Evolutionary conservation across 2,329 filamentous ascomycete genomes (phyloP), one percentile per base, ranked within the genome.

Genomic region (Aureobasidium zeae): DNA sequence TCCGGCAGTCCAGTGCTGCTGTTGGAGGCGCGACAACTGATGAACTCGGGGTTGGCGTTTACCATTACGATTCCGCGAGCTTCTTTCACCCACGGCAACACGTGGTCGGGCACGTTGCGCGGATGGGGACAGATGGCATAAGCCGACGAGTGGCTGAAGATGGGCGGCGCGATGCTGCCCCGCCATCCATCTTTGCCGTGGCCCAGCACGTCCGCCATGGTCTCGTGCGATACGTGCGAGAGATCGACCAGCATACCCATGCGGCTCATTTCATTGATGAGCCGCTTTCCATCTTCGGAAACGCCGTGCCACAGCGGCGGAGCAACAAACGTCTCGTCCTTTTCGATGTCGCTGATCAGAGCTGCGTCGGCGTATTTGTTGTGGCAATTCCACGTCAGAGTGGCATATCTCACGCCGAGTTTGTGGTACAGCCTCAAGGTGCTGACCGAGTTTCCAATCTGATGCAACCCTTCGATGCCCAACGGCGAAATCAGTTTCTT

Each of bases 201-300:
- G 4, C 76, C 77, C 0, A 95, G 73, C 0, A 89, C 84, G 54
- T 94, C 84, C 5, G 79, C 67, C 85, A 93, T 91, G 0, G 88
- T 94, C 48, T 89, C 82, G 45, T 76, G 74, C 53, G 82, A 73
- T 17, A 80, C 77, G 61, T 95, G 89, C 5, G 83, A 74, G 25
- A 95, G 71, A 58, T 95, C 89, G 29, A 96, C 83, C n/a, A 95
- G 78, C 80, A 95, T 87, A 19, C 89, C 89, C 2, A 95, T 69
- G 3, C 89, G 76, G 60, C 95, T 96, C 88, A 96, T 95, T 67
- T 96, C 89, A 25, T 70, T 70, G 32, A 96, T 70, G 0, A 95
- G 65, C 10, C 70, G 59, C 39, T 76, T 73, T 4, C 89, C 89
- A 1, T 72, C 71, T 1, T 72, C 67, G 47, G 82, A 89, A 1